Evolutionary conservation across 192 early-diverging fungal genomes (phyloP).

Genomic region (Entophlyctis helioformis): DNA sequence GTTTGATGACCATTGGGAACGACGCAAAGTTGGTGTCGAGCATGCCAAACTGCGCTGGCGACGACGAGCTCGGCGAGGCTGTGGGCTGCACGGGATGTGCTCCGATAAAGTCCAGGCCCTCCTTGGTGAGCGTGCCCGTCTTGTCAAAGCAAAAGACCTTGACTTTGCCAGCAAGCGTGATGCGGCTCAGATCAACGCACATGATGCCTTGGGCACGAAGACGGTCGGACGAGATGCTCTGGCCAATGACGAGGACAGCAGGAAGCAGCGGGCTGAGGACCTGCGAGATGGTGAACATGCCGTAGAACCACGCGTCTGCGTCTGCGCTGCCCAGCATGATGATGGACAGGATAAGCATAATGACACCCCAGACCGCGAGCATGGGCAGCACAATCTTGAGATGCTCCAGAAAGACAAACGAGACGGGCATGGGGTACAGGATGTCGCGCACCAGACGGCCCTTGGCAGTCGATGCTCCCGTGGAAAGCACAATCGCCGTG

Average conservation of each 20-base stretch:
- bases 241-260: conserved; percentile 62
- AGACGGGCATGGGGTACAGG: conserved; percentile 53
- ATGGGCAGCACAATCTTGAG: conserved; percentile 56
- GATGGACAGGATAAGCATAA: conserved; percentile 26
- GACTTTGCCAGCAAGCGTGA: conserved; percentile 63
- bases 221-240: conserved; percentile 54
- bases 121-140: conserved; percentile 63
- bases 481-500: conserved; percentile 48
- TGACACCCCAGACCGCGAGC: conserved; percentile 53
- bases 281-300: conserved; percentile 59
- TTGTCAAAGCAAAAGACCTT: conserved; percentile 71
- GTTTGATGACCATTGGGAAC: conserved; percentile 12
- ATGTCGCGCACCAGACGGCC: conserved; percentile 65
- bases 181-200: conserved; percentile 61
- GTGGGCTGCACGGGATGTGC: conserved; percentile 18
- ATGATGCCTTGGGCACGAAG: conserved; percentile 51
- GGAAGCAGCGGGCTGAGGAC: conserved; percentile 58
- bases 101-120: conserved; percentile 57
- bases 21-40: conserved; percentile 12
- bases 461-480: conserved; percentile 55
- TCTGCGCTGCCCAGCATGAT: conserved; percentile 19
- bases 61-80: too few species aligned
- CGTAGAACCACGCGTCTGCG: conserved; percentile 62
- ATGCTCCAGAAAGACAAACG: conserved; percentile 71
- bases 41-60: conserved; percentile 6